These are phyloP conservation scores for Lactarius trivialis DNA, from an alignment of 768 basidiomycete species.

Conservation along the genomic window DNA sequence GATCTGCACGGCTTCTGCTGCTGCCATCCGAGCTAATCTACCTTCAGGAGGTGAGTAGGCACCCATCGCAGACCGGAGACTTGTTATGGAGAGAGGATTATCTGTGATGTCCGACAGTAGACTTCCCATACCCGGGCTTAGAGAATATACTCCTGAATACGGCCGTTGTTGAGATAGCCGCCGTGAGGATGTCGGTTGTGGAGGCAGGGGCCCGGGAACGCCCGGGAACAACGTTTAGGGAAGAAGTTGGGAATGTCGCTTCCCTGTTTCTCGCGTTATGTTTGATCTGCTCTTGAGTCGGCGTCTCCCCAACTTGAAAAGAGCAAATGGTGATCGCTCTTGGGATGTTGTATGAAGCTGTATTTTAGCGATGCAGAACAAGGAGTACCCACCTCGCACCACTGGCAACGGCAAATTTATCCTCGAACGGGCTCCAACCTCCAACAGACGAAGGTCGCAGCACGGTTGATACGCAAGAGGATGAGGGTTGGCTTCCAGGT, in stretches of 20 bases:
- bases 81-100: background rate
- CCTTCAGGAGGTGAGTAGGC: background rate
- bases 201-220: no score
- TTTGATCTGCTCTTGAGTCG: background rate
- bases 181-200: background rate
- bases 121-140: background rate
- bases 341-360: no score
- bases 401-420: conserved; percentile 97
- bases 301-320: no score
- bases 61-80: background rate
- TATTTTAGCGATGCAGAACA: background rate
- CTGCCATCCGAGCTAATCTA: no score
- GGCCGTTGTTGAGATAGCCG: background rate
- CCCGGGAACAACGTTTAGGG: background rate
- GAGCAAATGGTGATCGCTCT: conserved; percentile 95
- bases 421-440: conserved; percentile 97
- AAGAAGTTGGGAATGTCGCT: background rate
- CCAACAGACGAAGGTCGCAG: conserved; percentile 91
- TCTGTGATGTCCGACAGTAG: background rate
- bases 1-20: no score
- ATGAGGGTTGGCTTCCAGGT: conserved; percentile 98
- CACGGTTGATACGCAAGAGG: conserved; percentile 87
- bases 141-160: background rate
- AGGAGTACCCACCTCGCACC: conserved; percentile 67
- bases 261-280: background rate